A percentile compares a stretch with the other conserved stretches of the same genome.
Conservation (phyloP, 352 stramenopile genomes). For the Globisporangium cylindrosporum region DNA sequence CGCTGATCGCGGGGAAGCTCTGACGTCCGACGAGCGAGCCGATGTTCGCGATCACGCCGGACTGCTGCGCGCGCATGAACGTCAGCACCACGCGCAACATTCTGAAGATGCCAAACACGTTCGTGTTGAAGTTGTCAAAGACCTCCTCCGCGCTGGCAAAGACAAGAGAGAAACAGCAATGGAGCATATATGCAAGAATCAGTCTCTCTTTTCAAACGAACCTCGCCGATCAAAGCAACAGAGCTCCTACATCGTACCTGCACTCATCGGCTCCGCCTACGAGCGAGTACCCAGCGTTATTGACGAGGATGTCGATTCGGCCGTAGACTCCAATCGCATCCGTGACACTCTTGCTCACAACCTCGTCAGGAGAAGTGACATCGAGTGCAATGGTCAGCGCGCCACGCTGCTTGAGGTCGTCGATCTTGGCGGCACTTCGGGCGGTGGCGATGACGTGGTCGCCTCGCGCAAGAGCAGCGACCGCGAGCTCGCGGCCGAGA, state of each 20-base stretch:
- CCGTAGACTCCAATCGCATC: constrained; percentile 23
- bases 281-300: constrained; percentile 38
- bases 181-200: too few species aligned
- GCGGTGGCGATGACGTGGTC: constrained; percentile 38
- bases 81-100: constrained; percentile 34
- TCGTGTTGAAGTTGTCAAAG: constrained; percentile 38
- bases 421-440: constrained; percentile 23
- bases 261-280: constrained; percentile 19
- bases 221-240: too few species aligned
- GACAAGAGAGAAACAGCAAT: too few species aligned
- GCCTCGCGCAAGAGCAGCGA: constrained; percentile 28
- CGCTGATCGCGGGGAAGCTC: constrained; percentile 23
- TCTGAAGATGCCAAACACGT: constrained; percentile 40
- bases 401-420: constrained; percentile 26
- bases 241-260: neutral
- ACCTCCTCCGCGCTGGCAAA: constrained; percentile 29
- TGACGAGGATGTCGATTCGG: constrained; percentile 37
- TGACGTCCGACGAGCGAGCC: constrained; percentile 35
- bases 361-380: constrained; percentile 27
- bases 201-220: too few species aligned
- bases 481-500: constrained; percentile 18
- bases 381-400: constrained; percentile 30
- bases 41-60: constrained; percentile 40
- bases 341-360: constrained; percentile 21
- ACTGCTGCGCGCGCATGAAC: constrained; percentile 32